Base-by-base conservation (phyloP, 805 yeast genomes). In the Komagataella phaffii region DNA sequence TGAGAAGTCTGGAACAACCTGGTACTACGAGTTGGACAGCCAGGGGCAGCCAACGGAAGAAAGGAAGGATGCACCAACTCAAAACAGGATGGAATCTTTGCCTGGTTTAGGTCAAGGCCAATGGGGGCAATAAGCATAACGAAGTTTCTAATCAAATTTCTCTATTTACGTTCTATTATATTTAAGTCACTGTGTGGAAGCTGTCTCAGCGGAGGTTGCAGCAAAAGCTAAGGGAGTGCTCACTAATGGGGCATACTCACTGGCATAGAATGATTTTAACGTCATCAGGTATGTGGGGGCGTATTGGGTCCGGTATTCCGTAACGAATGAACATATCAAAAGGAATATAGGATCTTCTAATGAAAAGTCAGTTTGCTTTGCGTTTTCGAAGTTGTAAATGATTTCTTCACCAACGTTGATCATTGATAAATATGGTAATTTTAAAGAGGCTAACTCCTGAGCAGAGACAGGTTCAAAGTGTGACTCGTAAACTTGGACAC, bases 1-100 rank as follows among this genome's bases (percentile, higher is more conserved):
- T 62, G 79, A 77, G 46, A 79, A 79, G 57, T 70, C 68, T 50
- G 80, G 78, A 44, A 80, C 81, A 5, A 78, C 83, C 83, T 64
- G 64, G 58, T 64, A 64, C 51, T 30, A 30, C 40, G 59, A 63
- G 6, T 66, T 64, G 43, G 63, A 64, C 56, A 64, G 63, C 53
- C 62, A 62, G 50, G 46, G 21, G 10, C 40, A 30, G 12, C 40
- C 40, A 14, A 30, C 40, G 1, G 40, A 30, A 30, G 40, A 30
- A 5, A 30, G 14, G n/a, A 30, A 8, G 10, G 40, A 30, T 30
- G 40, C 40, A 4, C 40, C 40, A 8, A 30, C 14, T 4, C 40
- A 30, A 30, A 30, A 30, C 40, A 30, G 40, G 5, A 30, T 30
- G 40, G 40, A 30, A 30, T 30, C 40, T 30, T 14, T 30, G 14